Evolutionary conservation across 2,329 filamentous ascomycete species (phyloP).

Genomic region (Sarocladiaceae sp.): DNA sequence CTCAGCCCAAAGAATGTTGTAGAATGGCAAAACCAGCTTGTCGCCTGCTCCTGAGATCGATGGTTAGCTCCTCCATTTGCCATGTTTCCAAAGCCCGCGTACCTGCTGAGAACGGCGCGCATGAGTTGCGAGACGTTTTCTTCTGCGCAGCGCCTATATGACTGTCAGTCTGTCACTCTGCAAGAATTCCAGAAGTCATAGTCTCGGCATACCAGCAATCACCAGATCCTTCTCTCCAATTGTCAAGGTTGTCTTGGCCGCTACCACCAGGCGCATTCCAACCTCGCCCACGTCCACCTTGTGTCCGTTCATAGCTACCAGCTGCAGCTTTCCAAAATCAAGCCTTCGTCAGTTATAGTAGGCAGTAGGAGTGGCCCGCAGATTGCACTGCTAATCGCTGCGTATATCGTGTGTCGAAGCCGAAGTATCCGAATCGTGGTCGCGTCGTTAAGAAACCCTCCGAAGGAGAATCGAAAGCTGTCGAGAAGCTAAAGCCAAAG

Average conservation of each 20-base stretch:
- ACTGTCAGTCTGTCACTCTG: background rate
- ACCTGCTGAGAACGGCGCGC: slow-evolving; percentile 5
- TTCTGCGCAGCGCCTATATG: background rate
- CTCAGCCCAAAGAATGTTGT: slow-evolving; percentile 81
- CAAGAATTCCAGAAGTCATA: background rate
- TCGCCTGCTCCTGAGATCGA: background rate
- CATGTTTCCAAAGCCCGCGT: slow-evolving; percentile 52
- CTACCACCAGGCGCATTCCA: slow-evolving; percentile 25
- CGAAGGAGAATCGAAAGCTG: background rate
- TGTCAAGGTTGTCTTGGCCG: slow-evolving; percentile 26
- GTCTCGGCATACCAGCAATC: slow-evolving; percentile 28
- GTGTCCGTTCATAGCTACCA: background rate
- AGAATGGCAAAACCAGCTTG: slow-evolving; percentile 58
- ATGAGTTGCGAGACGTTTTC: slow-evolving; percentile 2
- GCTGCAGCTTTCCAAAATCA: background rate
- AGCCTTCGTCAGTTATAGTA: background rate
- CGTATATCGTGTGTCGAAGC: no score
- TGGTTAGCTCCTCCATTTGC: background rate
- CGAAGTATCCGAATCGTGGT: background rate
- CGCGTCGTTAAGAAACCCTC: background rate
- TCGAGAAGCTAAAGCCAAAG: background rate
- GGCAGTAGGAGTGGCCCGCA: background rate
- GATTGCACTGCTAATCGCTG: background rate
- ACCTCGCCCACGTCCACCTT: slow-evolving; percentile 11
- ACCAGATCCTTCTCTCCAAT: slow-evolving; percentile 26